Base-by-base conservation (phyloP, 768 basidiomycete genomes). In the Tulasnella sp. region DNA sequence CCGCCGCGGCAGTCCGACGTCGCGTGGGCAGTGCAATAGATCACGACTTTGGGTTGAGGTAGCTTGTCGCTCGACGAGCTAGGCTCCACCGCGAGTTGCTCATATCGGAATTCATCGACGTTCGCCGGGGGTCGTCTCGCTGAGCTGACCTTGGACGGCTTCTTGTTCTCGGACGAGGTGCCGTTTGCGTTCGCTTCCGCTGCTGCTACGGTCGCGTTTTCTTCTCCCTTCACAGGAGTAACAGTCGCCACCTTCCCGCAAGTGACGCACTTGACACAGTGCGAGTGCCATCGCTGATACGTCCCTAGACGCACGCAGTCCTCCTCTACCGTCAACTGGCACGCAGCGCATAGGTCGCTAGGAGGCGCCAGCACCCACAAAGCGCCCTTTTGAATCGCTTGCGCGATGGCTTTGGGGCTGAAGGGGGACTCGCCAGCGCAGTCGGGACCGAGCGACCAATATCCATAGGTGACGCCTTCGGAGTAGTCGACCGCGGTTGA, bases 271-370 rank as follows among this genome's bases (percentile, higher is more conserved):
- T 93, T 91, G 24, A 99, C 87, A 84, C 98, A 99, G 42, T 93
- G 89, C 1, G 95, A 94, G 85, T 99, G 98, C 98, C 98, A 99
- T 71, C 97, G 89, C 83, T 95, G 93, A 86, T 96, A 97, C n/a
- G 96, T 97, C 46, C 96, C 98, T 39, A 97, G 86, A 79, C 98
- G 90, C 71, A 95, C 94, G 83, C 97, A 99, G 82, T 99, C 98
- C 84, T 99, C 98, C 86, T 99, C 98, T 36, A 99, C 94, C 0
- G 97, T 97, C 81, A 91, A 87, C 62, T 90, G 89, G 85, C 98
- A 99, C 83, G 91, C 92, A 75, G 95, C 90, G 84, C 98, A 99
- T 52, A 96, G 89, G 86, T 99, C 98, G 24, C 82, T 90, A 76
- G 89, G 86, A 21, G 87, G 82, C 62, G 46, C 73, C 39, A 71